These are phyloP conservation scores for Solanum sejunctum DNA, from an alignment of 257 asterid species.

Conservation along the genomic window DNA sequence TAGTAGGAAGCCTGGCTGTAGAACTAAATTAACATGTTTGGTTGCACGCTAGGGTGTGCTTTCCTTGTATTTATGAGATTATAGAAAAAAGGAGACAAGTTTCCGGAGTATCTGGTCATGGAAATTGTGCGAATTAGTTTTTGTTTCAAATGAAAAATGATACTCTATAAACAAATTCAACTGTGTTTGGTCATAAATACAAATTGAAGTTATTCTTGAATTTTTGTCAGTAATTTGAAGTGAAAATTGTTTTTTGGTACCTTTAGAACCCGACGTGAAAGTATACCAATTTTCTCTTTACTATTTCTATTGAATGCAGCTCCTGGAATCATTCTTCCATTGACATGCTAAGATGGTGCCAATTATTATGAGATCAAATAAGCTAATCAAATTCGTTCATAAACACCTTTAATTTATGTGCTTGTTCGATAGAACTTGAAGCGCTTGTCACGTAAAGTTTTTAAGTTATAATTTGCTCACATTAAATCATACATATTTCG, in stretches of 20 bases:
- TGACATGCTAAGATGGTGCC: background rate
- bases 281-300: background rate
- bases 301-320: background rate
- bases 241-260: background rate
- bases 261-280: background rate
- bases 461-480: too few species aligned
- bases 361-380: background rate
- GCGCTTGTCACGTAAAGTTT: background rate
- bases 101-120: background rate
- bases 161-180: background rate
- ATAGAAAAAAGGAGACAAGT: background rate
- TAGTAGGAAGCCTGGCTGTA: background rate
- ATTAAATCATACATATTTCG: too few species aligned
- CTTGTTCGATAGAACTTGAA: too few species aligned
- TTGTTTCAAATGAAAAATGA: background rate
- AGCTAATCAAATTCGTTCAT: background rate
- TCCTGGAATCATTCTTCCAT: background rate
- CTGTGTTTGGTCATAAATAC: background rate
- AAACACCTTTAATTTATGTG: background rate
- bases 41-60: background rate
- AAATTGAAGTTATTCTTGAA: too few species aligned
- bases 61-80: background rate
- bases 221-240: too few species aligned
- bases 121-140: background rate
- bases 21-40: background rate